A percentile compares a stretch with the other conserved stretches of the same genome.
Evolutionary conservation across 2,329 filamentous ascomycete genomes (phyloP).

Genomic region (Claviceps pazoutovae): DNA sequence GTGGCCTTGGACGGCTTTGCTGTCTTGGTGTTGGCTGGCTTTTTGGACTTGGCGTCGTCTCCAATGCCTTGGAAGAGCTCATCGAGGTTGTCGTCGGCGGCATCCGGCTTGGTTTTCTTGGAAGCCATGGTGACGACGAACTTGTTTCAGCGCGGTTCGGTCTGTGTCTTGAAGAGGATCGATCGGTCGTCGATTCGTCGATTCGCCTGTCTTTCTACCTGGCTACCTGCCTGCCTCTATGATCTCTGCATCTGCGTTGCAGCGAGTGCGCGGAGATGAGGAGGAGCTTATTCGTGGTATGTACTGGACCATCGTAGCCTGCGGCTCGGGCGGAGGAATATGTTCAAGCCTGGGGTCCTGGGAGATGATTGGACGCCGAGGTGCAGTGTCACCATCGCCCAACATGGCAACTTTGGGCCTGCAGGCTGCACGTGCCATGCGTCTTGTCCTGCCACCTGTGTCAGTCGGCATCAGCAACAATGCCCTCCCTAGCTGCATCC

Average conservation of each 20-base stretch:
- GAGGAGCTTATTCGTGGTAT: background rate
- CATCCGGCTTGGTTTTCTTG: constrained; percentile 42
- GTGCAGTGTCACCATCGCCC: too few relatives aligned
- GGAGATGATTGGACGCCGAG: background rate
- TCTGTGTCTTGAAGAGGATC: constrained; percentile 39
- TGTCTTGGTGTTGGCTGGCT: constrained; percentile 27
- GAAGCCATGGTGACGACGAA: constrained; percentile 37
- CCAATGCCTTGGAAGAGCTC: constrained; percentile 52
- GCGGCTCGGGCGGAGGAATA: background rate
- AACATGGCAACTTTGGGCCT: too few relatives aligned
- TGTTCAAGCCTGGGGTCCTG: background rate
- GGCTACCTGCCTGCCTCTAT: background rate
- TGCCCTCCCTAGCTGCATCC: too few relatives aligned
- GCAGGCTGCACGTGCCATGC: too few relatives aligned
- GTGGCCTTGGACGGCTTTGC: constrained; percentile 34
- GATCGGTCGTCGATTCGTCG: background rate
- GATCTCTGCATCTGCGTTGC: background rate
- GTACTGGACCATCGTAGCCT: background rate
- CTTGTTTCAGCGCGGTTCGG: constrained; percentile 35
- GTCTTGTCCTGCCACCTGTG: too few relatives aligned
- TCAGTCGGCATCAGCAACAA: too few relatives aligned
- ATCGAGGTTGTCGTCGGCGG: constrained; percentile 48
- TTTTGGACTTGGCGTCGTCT: constrained; percentile 36
- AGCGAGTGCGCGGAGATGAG: background rate
- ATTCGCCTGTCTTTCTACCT: background rate